Evolutionary conservation across 345 rosid genomes (phyloP).

Genomic region (Lenwebbia sp.): DNA sequence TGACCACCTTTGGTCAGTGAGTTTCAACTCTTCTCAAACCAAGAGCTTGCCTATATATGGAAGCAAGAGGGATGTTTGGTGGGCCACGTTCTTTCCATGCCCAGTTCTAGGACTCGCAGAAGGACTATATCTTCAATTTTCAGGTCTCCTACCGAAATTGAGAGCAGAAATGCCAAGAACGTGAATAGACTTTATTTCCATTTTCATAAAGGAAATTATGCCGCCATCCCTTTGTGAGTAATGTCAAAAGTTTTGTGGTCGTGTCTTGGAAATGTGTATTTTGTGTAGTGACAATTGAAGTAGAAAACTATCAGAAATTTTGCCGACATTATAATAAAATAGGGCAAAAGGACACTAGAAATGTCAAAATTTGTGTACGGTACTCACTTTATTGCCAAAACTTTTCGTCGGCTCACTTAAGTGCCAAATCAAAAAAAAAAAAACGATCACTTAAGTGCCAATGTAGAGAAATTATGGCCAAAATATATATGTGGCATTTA

Average conservation of each 20-base stretch:
- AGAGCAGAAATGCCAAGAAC: background rate
- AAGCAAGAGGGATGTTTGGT: conserved; percentile 41
- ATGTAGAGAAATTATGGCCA: too few relatives aligned
- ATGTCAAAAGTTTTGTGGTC: background rate
- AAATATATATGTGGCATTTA: too few relatives aligned
- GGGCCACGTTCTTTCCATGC: conserved; percentile 64
- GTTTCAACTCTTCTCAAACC: conserved; percentile 60
- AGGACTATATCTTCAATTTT: background rate
- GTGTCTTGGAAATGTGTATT: background rate
- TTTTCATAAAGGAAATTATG: background rate
- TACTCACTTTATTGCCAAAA: too few relatives aligned
- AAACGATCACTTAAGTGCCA: too few relatives aligned
- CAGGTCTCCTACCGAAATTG: background rate
- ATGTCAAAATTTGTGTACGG: too few relatives aligned
- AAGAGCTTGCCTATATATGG: conserved; percentile 27
- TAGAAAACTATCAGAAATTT: background rate
- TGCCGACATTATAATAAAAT: background rate
- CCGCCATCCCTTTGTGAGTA: background rate
- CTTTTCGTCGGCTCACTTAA: too few relatives aligned
- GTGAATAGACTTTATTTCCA: background rate
- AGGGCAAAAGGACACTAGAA: too few relatives aligned
- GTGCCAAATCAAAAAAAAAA: too few relatives aligned
- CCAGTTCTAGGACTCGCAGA: background rate
- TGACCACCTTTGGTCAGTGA: conserved; percentile 1
- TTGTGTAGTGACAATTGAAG: background rate